phyloP scores from a whole-genome alignment of 208 protist genomes.

The Leishmania arabica region DNA sequence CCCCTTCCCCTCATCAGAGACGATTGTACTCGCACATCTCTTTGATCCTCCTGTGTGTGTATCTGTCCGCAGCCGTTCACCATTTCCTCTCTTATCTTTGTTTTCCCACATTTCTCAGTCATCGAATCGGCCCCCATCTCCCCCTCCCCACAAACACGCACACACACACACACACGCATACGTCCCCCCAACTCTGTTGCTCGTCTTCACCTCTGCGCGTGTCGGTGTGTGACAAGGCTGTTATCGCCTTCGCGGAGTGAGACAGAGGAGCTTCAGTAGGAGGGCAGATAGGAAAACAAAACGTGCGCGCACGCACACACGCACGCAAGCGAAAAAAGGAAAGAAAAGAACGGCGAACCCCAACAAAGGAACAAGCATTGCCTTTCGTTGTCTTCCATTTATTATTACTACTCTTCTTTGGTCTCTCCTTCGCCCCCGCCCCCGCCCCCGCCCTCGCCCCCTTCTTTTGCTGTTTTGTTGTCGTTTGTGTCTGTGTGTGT shows the following conservation, averaged over 20 bases:
- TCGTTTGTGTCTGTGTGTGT: no score
- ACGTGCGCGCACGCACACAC: no score
- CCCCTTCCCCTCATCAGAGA: neutral
- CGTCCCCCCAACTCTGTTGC: neutral
- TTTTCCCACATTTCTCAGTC: neutral
- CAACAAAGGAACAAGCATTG: no score
- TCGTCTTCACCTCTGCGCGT: neutral
- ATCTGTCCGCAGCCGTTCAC: neutral
- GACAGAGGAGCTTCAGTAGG: no score
- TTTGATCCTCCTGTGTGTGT: neutral
- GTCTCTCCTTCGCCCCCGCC: neutral
- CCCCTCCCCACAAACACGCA: neutral
- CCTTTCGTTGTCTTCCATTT: neutral
- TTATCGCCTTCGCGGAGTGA: no score
- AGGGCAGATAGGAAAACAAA: no score
- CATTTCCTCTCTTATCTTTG: neutral
- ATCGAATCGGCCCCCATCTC: neutral
- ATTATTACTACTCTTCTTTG: conserved; percentile 8
- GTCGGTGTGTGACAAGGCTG: no score
- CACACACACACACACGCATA: neutral
- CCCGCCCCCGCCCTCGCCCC: no score
- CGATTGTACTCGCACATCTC: neutral
- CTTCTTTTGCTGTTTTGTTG: no score
- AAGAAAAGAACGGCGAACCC: no score
- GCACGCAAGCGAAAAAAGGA: no score